Evolutionary conservation across 2,329 filamentous ascomycete species (phyloP).

Genomic region (Setomelanomma holmii): DNA sequence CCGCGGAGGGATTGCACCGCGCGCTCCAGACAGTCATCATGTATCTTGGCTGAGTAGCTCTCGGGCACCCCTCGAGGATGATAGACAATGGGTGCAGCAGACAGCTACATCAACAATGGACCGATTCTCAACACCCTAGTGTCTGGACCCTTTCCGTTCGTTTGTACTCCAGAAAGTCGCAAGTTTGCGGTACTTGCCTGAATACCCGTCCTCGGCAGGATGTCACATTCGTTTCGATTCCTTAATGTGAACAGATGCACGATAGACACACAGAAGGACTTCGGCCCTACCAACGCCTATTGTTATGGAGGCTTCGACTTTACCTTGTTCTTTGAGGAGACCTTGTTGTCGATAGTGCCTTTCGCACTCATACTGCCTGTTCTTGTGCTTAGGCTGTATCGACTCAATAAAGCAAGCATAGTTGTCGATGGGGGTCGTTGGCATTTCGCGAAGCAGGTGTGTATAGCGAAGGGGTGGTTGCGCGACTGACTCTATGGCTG

Average conservation of each 20-base stretch:
- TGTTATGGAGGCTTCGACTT: constrained; percentile 24
- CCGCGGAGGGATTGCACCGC: neutral
- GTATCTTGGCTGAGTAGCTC: neutral
- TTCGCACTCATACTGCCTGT: constrained; percentile 13
- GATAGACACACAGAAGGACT: constrained; percentile 16
- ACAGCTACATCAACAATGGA: neutral
- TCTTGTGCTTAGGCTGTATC: constrained; percentile 10
- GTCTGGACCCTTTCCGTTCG: constrained; percentile 1
- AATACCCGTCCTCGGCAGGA: neutral
- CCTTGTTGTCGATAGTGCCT: constrained; percentile 23
- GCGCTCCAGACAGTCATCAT: neutral
- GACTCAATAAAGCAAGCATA: constrained; percentile 9
- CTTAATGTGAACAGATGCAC: constrained; percentile 10
- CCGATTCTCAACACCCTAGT: neutral
- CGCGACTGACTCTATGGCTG: neutral
- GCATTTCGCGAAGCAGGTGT: constrained; percentile 19
- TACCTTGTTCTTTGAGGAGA: constrained; percentile 29
- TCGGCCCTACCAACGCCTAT: constrained; percentile 11
- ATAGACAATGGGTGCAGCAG: neutral
- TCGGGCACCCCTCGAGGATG: neutral
- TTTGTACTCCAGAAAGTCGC: neutral
- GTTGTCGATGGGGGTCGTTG: constrained; percentile 9
- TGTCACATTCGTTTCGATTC: constrained; percentile 7
- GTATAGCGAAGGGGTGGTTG: neutral
- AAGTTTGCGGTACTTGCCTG: neutral